Evolutionary conservation across 306 rosid genomes (phyloP).

Genomic region (Quercus berberidifolia): DNA sequence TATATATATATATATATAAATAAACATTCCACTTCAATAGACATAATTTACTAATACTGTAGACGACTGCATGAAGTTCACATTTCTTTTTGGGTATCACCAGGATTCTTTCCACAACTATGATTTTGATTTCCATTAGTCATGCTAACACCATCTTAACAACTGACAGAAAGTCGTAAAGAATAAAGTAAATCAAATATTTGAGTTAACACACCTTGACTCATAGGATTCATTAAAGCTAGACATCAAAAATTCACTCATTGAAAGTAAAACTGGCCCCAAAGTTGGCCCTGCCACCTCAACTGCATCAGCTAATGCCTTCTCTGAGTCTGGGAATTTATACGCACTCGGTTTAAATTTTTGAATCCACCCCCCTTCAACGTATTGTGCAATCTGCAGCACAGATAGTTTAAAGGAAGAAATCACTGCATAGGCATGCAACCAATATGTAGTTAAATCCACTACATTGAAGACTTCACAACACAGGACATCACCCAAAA

Average conservation of each 20-base stretch:
- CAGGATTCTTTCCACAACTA: neutral
- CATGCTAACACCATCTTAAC: neutral
- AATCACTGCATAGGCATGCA: conserved; percentile 3
- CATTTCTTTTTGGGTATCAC: neutral
- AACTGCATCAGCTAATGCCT: conserved; percentile 68
- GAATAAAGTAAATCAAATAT: conserved; percentile 10
- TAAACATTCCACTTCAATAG: neutral
- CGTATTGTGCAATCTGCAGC: conserved; percentile 61
- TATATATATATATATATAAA: neutral
- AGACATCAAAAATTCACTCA: conserved; percentile 96
- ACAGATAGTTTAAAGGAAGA: conserved; percentile 17
- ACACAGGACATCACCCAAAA: neutral
- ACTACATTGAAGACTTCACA: neutral
- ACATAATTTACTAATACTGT: neutral
- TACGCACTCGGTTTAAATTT: conserved; percentile 51
- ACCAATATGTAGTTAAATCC: neutral
- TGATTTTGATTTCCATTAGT: conserved; percentile 6
- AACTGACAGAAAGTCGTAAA: conserved; percentile 1
- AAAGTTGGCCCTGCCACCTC: conserved; percentile 84
- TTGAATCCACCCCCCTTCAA: conserved; percentile 90
- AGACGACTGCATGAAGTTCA: neutral
- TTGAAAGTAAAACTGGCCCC: conserved; percentile 79
- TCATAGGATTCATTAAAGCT: conserved; percentile 97
- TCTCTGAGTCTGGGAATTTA: conserved; percentile 71
- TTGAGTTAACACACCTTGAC: conserved; percentile 63